Percentiles rank a stretch among this genome's conserved stretches.
These are phyloP conservation scores for Beauveria caledonica DNA, from an alignment of 2,329 filamentous ascomycete species.

Conservation along the genomic window DNA sequence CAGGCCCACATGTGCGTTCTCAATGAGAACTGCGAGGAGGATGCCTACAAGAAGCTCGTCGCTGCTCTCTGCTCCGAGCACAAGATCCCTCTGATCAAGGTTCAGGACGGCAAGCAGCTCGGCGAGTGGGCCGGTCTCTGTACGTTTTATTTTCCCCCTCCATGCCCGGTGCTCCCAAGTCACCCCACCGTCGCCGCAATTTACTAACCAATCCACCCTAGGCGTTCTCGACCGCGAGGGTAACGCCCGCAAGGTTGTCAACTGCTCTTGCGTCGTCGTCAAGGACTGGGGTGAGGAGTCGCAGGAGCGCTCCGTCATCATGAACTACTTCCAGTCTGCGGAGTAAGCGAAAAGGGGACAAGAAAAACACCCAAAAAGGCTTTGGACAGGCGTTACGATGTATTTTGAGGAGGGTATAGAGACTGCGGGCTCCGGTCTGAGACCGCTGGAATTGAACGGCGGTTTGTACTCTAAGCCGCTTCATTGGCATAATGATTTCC, in stretches of 20 bases:
- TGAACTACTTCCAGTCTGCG: slow-evolving; percentile 99
- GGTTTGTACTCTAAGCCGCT: slow-evolving; percentile 38
- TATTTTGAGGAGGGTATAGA: slow-evolving; percentile 32
- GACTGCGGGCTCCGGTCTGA: slow-evolving; percentile 24
- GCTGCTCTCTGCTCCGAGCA: slow-evolving; percentile 98
- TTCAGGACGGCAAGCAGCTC: slow-evolving; percentile 98
- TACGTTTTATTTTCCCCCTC: slow-evolving; percentile 50
- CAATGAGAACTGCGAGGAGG: slow-evolving; percentile 99
- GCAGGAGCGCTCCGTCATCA: slow-evolving; percentile 95
- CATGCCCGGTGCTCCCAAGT: neutral
- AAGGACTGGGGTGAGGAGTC: slow-evolving; percentile 99
- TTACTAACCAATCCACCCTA: slow-evolving; percentile 30
- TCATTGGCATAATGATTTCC: slow-evolving; percentile 37
- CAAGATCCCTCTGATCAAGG: slow-evolving; percentile 99
- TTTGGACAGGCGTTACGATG: slow-evolving; percentile 18
- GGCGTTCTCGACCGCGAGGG: slow-evolving; percentile 98
- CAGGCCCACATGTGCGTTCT: slow-evolving; percentile 99
- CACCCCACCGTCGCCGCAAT: neutral
- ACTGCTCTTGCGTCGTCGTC: slow-evolving; percentile 99
- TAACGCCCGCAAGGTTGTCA: slow-evolving; percentile 99
- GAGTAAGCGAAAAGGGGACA: slow-evolving; percentile 39
- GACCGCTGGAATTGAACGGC: slow-evolving; percentile 25
- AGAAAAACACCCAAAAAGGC: slow-evolving; percentile 4
- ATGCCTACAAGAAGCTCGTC: slow-evolving; percentile 99
- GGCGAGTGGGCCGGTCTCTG: slow-evolving; percentile 99